phyloP scores from a whole-genome alignment of 306 rosid species.

The Herpetospermum pedunculosum region DNA sequence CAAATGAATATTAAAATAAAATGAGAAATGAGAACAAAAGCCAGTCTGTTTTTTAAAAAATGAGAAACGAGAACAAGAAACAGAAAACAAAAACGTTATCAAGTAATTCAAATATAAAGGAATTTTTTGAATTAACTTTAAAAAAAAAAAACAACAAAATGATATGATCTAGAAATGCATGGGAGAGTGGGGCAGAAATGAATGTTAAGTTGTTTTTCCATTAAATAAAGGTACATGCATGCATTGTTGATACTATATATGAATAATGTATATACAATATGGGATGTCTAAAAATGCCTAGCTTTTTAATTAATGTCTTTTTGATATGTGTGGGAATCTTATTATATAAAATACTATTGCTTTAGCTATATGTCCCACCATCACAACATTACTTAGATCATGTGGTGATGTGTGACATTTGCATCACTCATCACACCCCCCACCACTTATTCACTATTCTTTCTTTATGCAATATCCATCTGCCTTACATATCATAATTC shows the following conservation, averaged over 20 bases:
- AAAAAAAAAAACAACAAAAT: not conserved
- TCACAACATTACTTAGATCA: not conserved
- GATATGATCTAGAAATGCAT: not conserved
- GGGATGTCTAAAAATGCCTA: slow-evolving; percentile 4
- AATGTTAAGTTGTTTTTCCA: not conserved
- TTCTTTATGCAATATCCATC: not conserved
- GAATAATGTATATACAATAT: not conserved
- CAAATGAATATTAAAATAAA: too few species aligned
- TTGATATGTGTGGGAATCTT: not conserved
- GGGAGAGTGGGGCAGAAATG: not conserved
- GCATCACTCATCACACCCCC: not conserved
- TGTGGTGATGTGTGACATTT: not conserved
- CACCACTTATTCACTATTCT: not conserved
- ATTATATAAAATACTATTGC: not conserved
- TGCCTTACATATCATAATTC: not conserved
- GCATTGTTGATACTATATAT: not conserved
- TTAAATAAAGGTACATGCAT: not conserved
- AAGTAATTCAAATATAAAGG: too few species aligned
- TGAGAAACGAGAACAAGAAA: too few species aligned
- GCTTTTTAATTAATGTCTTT: not conserved
- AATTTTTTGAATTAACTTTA: too few species aligned
- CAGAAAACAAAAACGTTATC: too few species aligned
- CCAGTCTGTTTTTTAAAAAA: too few species aligned
- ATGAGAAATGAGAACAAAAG: too few species aligned
- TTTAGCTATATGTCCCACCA: not conserved